These are phyloP conservation scores for Neospora caninum DNA, from an alignment of 169 alveolate genomes.

Conservation along the genomic window DNA sequence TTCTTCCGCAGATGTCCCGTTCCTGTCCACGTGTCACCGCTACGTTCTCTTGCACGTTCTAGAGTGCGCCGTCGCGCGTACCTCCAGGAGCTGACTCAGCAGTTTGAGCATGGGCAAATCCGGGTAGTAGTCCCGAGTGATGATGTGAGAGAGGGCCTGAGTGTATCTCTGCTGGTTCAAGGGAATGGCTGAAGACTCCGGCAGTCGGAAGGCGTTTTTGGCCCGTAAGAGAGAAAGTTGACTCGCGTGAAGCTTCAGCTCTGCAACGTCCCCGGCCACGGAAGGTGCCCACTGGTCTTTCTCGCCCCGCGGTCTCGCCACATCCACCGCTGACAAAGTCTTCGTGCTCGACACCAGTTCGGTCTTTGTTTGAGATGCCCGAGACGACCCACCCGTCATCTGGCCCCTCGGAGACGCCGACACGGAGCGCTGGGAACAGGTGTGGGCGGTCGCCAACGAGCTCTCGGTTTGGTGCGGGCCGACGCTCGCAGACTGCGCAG, in stretches of 20 bases:
- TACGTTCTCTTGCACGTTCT: too few species aligned
- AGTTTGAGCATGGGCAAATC: slow-evolving; percentile 63
- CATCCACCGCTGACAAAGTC: too few species aligned
- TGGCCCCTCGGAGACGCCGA: too few species aligned
- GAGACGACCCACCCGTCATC: too few species aligned
- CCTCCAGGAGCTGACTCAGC: slow-evolving; percentile 54
- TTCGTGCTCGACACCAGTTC: too few species aligned
- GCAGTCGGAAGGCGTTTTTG: not conserved
- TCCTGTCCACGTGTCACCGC: not conserved
- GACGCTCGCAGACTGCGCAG: too few species aligned
- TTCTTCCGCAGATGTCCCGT: too few species aligned
- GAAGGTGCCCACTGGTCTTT: not conserved
- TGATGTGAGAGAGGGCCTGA: slow-evolving; percentile 28
- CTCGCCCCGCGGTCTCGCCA: not conserved
- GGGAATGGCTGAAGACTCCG: slow-evolving; percentile 23
- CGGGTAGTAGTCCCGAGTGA: slow-evolving; percentile 43
- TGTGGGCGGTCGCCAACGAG: too few species aligned
- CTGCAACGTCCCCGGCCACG: not conserved
- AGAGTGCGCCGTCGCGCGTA: not conserved
- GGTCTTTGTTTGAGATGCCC: too few species aligned
- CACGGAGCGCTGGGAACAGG: too few species aligned
- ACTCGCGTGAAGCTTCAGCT: slow-evolving; percentile 6
- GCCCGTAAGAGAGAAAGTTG: slow-evolving; percentile 44
- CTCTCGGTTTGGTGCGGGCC: too few species aligned
- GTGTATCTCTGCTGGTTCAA: slow-evolving; percentile 16